These are phyloP conservation scores for Hypoxylon sp. DNA, from an alignment of 2,329 filamentous ascomycete species.

Conservation along the genomic window DNA sequence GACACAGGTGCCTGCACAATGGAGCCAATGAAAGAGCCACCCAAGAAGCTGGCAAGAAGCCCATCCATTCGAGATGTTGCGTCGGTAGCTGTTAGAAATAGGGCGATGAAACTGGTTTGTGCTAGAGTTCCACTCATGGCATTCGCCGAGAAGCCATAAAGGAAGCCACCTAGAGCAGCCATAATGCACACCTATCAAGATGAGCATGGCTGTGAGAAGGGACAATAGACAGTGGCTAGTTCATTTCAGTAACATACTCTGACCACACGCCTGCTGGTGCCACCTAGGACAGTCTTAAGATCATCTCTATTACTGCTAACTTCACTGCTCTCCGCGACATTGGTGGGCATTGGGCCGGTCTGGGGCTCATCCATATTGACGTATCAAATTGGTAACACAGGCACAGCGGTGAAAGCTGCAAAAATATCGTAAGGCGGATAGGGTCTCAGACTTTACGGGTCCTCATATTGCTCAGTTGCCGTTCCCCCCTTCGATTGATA, in stretches of 20 bases:
- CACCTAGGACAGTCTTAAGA: not conserved
- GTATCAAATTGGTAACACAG: not conserved
- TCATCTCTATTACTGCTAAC: constrained; percentile 14
- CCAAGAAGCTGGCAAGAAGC: constrained; percentile 40
- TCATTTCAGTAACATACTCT: constrained; percentile 18
- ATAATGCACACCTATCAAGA: constrained; percentile 40
- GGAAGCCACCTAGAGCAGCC: constrained; percentile 51
- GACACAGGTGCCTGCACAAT: constrained; percentile 43
- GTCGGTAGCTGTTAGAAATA: constrained; percentile 44
- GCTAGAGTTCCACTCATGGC: constrained; percentile 52
- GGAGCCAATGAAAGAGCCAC: constrained; percentile 44
- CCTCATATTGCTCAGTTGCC: not conserved
- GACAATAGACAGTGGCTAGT: not conserved
- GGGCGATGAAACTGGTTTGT: constrained; percentile 49
- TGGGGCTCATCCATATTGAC: constrained; percentile 11
- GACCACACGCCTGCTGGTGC: constrained; percentile 27
- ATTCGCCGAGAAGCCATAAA: constrained; percentile 53
- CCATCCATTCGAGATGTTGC: constrained; percentile 32
- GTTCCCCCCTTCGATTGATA: not conserved
- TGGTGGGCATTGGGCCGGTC: not conserved
- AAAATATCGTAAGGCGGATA: not conserved
- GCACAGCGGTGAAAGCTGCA: not conserved
- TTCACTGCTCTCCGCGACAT: constrained; percentile 6
- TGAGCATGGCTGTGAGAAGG: constrained; percentile 12
- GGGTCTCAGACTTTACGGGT: not conserved